Evolutionary conservation across 2,329 filamentous ascomycete genomes (phyloP).

Genomic region (Fusarium zealandicum): DNA sequence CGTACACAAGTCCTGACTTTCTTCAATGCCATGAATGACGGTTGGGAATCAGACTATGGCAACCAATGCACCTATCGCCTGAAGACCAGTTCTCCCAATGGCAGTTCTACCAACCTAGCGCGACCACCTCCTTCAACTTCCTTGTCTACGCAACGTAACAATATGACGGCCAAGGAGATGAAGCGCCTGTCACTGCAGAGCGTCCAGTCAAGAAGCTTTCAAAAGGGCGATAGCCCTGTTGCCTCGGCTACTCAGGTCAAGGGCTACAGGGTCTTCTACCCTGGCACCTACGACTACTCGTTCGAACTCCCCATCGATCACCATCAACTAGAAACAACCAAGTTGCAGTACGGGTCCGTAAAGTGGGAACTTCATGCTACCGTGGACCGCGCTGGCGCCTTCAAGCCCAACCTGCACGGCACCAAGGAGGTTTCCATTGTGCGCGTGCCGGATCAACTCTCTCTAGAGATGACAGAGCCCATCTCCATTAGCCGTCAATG

Average conservation of each 20-base stretch:
- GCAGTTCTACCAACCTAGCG: slow-evolving; percentile 45
- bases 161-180: slow-evolving; percentile 55
- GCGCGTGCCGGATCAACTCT: slow-evolving; percentile 84
- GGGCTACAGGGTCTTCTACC: slow-evolving; percentile 85
- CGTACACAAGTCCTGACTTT: slow-evolving; percentile 91
- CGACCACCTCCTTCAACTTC: slow-evolving; percentile 31
- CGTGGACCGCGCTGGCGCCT: slow-evolving; percentile 86
- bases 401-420: slow-evolving; percentile 86
- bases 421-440: slow-evolving; percentile 84
- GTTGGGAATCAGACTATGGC: slow-evolving; percentile 68
- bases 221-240: slow-evolving; percentile 75
- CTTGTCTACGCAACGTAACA: slow-evolving; percentile 37
- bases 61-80: slow-evolving; percentile 66
- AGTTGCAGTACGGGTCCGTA: slow-evolving; percentile 84
- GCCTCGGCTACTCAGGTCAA: slow-evolving; percentile 67
- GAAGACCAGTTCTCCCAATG: slow-evolving; percentile 49
- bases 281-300: slow-evolving; percentile 71
- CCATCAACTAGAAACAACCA: slow-evolving; percentile 86
- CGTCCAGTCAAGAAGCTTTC: slow-evolving; percentile 85
- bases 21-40: slow-evolving; percentile 78
- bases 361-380: slow-evolving; percentile 87
- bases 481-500: slow-evolving; percentile 93
- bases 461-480: slow-evolving; percentile 88
- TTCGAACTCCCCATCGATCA: slow-evolving; percentile 93
- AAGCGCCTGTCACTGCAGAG: slow-evolving; percentile 79